phyloP scores from a whole-genome alignment of 352 stramenopile genomes.

The Phytophthora rubi region DNA sequence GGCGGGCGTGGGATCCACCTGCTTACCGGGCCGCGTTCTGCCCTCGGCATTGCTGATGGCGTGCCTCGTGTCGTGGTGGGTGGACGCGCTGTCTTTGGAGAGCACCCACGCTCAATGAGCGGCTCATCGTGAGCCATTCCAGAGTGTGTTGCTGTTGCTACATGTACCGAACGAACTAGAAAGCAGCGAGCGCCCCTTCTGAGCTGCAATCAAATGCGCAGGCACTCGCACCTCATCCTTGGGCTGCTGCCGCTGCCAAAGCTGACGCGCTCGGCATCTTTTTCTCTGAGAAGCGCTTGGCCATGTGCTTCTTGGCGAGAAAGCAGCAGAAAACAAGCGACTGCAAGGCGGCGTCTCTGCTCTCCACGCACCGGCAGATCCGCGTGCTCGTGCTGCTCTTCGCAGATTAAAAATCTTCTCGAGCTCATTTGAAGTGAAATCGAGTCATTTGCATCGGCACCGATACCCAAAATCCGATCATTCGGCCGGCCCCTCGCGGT shows the following conservation, averaged over 20 bases:
- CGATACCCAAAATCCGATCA: no score
- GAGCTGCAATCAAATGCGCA: background rate
- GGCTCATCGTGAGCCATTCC: slow-evolving; percentile 9
- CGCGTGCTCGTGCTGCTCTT: slow-evolving; percentile 4
- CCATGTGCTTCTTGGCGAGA: slow-evolving; percentile 14
- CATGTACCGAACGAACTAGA: no score
- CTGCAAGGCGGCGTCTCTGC: slow-evolving; percentile 18
- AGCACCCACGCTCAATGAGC: slow-evolving; percentile 1
- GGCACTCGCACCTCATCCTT: background rate
- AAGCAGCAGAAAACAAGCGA: slow-evolving; percentile 17
- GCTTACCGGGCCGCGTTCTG: slow-evolving; percentile 11
- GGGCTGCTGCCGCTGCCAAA: slow-evolving; percentile 1
- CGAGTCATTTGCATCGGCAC: background rate
- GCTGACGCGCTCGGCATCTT: slow-evolving; percentile 20
- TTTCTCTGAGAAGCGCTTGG: slow-evolving; percentile 21
- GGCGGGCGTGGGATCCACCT: slow-evolving; percentile 4
- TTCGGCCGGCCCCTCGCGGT: background rate
- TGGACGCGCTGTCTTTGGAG: slow-evolving; percentile 31
- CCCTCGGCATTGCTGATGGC: slow-evolving; percentile 17
- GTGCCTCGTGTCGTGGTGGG: slow-evolving; percentile 36
- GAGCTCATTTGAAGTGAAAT: slow-evolving; percentile 3
- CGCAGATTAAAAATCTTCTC: slow-evolving; percentile 19
- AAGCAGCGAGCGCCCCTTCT: background rate
- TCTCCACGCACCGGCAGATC: slow-evolving; percentile 25
- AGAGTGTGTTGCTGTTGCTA: slow-evolving; percentile 3